These are phyloP conservation scores for Penicillium hesseltinei DNA, from an alignment of 2,329 filamentous ascomycete genomes.

Conservation along the genomic window DNA sequence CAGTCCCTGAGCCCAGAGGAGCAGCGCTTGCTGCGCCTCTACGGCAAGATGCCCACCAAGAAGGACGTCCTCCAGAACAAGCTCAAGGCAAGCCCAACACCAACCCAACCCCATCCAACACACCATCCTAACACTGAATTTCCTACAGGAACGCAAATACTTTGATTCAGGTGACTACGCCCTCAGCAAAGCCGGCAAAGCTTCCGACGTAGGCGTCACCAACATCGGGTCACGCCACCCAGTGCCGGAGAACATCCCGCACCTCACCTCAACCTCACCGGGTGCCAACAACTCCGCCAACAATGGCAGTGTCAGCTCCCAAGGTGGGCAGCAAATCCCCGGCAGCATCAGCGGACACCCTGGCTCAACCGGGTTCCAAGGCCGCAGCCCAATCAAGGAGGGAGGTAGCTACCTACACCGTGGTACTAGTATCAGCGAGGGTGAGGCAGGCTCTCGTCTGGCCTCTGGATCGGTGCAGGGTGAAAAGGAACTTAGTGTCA, in stretches of 20 bases:
- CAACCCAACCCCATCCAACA: not conserved
- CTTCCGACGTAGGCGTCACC: slow-evolving; percentile 88
- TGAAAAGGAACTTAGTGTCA: slow-evolving; percentile 41
- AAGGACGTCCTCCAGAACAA: slow-evolving; percentile 97
- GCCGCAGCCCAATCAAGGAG: slow-evolving; percentile 85
- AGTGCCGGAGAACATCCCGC: slow-evolving; percentile 90
- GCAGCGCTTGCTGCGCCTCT: slow-evolving; percentile 93
- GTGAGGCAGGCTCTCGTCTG: slow-evolving; percentile 22
- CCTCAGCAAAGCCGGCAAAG: slow-evolving; percentile 95
- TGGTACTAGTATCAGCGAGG: slow-evolving; percentile 67
- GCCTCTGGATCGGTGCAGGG: slow-evolving; percentile 50
- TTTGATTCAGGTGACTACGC: slow-evolving; percentile 97
- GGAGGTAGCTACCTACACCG: slow-evolving; percentile 74
- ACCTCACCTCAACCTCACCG: slow-evolving; percentile 68
- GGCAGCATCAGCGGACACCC: slow-evolving; percentile 45
- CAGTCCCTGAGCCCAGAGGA: slow-evolving; percentile 92
- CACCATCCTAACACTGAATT: not conserved
- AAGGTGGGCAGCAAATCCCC: slow-evolving; percentile 40
- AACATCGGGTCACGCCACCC: slow-evolving; percentile 93
- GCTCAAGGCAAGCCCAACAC: slow-evolving; percentile 62
- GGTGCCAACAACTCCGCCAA: slow-evolving; percentile 36
- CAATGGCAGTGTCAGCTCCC: slow-evolving; percentile 29
- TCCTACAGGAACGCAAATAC: slow-evolving; percentile 83
- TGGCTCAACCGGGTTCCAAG: slow-evolving; percentile 48
- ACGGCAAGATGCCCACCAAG: slow-evolving; percentile 95